Percentiles rank a stretch among this genome's conserved stretches.
These are phyloP conservation scores for Ceratocystis cacaofunesta DNA, from an alignment of 2,329 filamentous ascomycete species.

Conservation along the genomic window DNA sequence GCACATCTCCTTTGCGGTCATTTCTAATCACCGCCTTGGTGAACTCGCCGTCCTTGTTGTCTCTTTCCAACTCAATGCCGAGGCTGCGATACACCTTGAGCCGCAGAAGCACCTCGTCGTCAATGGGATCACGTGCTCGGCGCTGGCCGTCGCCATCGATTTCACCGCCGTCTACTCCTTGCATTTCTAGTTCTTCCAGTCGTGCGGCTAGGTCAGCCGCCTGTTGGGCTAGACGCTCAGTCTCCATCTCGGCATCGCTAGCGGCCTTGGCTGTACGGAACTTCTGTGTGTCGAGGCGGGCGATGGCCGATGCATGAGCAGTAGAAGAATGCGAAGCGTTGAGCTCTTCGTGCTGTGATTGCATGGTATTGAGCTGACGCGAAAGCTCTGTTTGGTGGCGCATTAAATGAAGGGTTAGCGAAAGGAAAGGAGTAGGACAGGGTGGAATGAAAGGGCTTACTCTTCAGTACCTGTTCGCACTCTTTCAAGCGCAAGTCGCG, in stretches of 20 bases:
- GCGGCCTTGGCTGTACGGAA: conserved; percentile 89
- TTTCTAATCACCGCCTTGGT: conserved; percentile 75
- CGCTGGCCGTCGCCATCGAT: conserved; percentile 20
- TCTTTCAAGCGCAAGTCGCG: conserved; percentile 64
- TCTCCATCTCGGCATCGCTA: conserved; percentile 79
- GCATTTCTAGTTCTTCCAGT: conserved; percentile 68
- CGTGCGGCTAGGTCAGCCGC: conserved; percentile 58
- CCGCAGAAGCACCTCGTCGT: conserved; percentile 55
- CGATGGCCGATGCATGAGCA: conserved; percentile 69
- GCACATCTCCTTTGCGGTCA: conserved; percentile 74
- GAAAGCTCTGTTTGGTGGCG: conserved; percentile 37
- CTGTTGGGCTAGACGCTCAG: conserved; percentile 75
- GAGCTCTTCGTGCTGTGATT: conserved; percentile 63
- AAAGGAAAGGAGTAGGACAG: conserved; percentile 19
- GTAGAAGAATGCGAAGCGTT: conserved; percentile 59
- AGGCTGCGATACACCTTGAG: conserved; percentile 83
- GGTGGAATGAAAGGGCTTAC: conserved; percentile 22
- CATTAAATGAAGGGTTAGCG: background rate
- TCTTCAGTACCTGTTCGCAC: conserved; percentile 51
- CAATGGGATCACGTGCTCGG: conserved; percentile 31
- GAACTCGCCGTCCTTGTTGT: conserved; percentile 63
- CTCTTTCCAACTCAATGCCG: conserved; percentile 73
- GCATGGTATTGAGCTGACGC: conserved; percentile 60
- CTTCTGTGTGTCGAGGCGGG: conserved; percentile 80
- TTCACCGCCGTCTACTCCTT: conserved; percentile 61